Base-by-base conservation (phyloP, 805 yeast genomes). In the Aciculoconidium aculeatum region DNA sequence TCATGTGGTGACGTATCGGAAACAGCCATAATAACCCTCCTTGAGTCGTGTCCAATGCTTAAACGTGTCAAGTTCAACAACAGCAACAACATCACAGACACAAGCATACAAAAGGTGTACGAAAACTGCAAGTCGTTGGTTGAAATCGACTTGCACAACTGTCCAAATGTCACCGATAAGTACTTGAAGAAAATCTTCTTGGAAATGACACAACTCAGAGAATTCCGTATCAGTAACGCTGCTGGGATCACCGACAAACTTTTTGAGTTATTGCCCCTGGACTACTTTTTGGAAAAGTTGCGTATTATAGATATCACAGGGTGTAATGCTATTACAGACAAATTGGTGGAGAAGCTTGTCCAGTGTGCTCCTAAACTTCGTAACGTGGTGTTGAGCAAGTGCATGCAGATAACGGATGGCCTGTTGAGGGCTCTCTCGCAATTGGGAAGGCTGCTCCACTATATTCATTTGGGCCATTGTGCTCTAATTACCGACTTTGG, bases 401-500 rank as follows among this genome's bases (percentile, higher is more conserved):
- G 97, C 63, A 65, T 77, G 48, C 77, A 78, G 47, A 75, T 90
- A 16, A 85, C 96, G 1, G 96, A 90, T 61, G 70, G 77, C 1
- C 77, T 94, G 3, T 60, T 90, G 23, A 65, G 76, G 29, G 75
- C 84, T 11, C 65, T 92, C 38, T 71, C 94, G 5, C 68, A 67
- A 17, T 65, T 92, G 35, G 94, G 90, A 4, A 73, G 81, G 46
- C 78, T 79, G 42, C 65, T 90, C 42, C 96, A 87, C 48, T 86
- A 87, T 44, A 70, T 92, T 28, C 97, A 92, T 59, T 69, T 90
- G 37, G 97, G 97, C 11, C 97, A 90, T 60, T 92, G 98, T 61
- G 72, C 77, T 25, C 75, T 81, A 47, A 82, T 90, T 34, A 90
- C 96, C 1, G 97, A 90, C 58, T 72, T 67, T 37, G 96, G 96